Evolutionary conservation across 768 basidiomycete genomes (phyloP), one percentile per base, ranked within the genome.

Genomic region (Stropharia rugosoannulata): DNA sequence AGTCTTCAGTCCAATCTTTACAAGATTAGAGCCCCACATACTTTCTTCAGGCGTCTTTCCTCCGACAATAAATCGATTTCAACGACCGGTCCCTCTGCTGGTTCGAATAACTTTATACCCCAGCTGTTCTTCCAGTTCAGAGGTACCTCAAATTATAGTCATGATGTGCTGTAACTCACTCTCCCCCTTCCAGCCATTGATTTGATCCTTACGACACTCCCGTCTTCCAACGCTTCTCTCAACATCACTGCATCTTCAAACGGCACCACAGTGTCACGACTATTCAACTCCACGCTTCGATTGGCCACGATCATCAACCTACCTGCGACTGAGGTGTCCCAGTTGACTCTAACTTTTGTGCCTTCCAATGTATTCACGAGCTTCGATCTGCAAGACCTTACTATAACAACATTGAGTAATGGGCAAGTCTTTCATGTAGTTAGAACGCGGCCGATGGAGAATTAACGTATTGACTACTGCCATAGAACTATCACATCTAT

Each of bases 91-190:
- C 78, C 81, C 5, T 70, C 72, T 60, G 62, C 73, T 38, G 68
- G 66, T 39, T 68, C 75, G 13, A 73, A 66, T 18, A 66, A 76
- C 53, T 73, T 81, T 38, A 66, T 82, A 55, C 84, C 83, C 1
- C 84, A 85, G 55, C 71, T 85, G 70, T 85, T 84, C 62, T 64
- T 86, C 52, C 72, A 69, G 32, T 82, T 84, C 68, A 73, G 82
- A 59, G 51, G 69, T 52, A 46, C 15, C 25, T 12, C 25, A 22
- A 18, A 15, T 10, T 8, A 3, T 9, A 27, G 27, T 15, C 46
- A 41, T 10, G 27, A 25, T 18, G 27, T 18, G 12, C 45, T 19
- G 29, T 43, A 43, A 44, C 15, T 43, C 7, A 42, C 29, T 29
- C 15, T 51, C 46, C 36, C 11, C n/a, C 25, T 35, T 5, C 5